Base-by-base conservation (phyloP, 257 asterid genomes). In the Plectranthus barbatus region DNA sequence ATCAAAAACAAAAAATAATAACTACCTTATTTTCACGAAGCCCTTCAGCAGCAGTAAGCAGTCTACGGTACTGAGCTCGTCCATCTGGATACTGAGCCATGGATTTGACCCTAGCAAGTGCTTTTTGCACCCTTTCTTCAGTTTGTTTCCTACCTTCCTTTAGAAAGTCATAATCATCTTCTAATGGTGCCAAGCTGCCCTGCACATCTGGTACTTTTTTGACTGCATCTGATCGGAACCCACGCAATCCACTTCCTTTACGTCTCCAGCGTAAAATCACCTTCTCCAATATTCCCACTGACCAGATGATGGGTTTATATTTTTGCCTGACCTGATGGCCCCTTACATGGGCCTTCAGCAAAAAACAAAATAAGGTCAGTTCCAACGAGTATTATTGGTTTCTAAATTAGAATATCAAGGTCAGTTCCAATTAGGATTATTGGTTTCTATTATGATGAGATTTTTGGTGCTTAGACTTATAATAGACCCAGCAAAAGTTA, bases 271-370 rank as follows among this genome's bases (percentile, higher is more conserved):
- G 86, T 83, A 88, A 72, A 46, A 92, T 88, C 74, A 86, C 91
- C 81, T 88, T 92, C 80, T 88, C 98, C 71, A 88, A 66, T 52
- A 92, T 86, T 65, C 97, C 95, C 58, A 92, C 98, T 0, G 97
- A 86, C 98, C 98, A 92, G 65, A 78, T 73, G 64, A 92, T 80
- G 39, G 94, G 79, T 66, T 88, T 92, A 76, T 86, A 84, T 55
- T 86, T 92, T 64, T 86, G 88, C 83, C 98, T 88, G 17, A 62
- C 98, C 72, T 92, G 98, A 73, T 92, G 97, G 40, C 98, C 98
- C 80, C 98, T 86, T 34, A 92, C 90, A 83, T 86, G 98, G 77
- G 98, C 98, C 98, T 91, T 60, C 7, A 53, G 59, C 71, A 72
- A 77, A 51, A 31, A 69, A 70, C 46, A 75, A 59, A 51, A 56